Base-by-base conservation (phyloP, 176 grass and related monocot species). In the Lolium perenne region DNA sequence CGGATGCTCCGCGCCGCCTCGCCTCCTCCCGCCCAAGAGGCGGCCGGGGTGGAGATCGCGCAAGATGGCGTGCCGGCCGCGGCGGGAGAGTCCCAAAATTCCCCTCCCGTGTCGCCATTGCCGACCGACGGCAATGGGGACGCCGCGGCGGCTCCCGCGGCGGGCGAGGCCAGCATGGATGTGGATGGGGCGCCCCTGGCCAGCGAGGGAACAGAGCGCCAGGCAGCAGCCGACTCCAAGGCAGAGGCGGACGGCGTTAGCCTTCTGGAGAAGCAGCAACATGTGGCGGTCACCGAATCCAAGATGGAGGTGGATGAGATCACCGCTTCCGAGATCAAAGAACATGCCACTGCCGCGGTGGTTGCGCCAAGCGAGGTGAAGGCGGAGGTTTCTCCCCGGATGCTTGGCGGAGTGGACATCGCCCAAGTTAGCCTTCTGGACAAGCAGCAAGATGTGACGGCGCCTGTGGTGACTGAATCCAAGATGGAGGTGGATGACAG, bases 341-440 rank as follows among this genome's bases (percentile, higher is more conserved):
- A 18, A 20, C 41, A 43, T 43, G 41, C 41, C 41, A 5, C 41
- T 1, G 10, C 56, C 40, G 79, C 67, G 10, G 18, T 14, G 4
- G 57, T 69, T 63, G 82, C 38, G 60, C 84, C 64, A 60, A 59
- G 54, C 14, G 60, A 47, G 46, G 46, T 47, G 8, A 81, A 26
- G 20, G 26, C 38, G 56, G 78, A 68, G 54, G 41, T 43, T 43
- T 43, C 41, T 43, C 41, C 0, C 41, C 41, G 7, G 41, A 43
- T 43, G 41, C 41, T 43, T 43, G 41, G 41, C 41, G 5, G 5
- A 43, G 41, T 43, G 41, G 5, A 43, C 4, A 43, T 43, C 41
- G 41, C 4, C 41, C 41, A 43, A 43, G 41, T 43, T 43, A 48
- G 32, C 32, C 2, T 49, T 73, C 20, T 23, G n/a, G 43, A 48